These are phyloP conservation scores for Schoenoplectus tabernaemontani DNA, from an alignment of 202 grass and related monocot genomes.

Conservation along the genomic window DNA sequence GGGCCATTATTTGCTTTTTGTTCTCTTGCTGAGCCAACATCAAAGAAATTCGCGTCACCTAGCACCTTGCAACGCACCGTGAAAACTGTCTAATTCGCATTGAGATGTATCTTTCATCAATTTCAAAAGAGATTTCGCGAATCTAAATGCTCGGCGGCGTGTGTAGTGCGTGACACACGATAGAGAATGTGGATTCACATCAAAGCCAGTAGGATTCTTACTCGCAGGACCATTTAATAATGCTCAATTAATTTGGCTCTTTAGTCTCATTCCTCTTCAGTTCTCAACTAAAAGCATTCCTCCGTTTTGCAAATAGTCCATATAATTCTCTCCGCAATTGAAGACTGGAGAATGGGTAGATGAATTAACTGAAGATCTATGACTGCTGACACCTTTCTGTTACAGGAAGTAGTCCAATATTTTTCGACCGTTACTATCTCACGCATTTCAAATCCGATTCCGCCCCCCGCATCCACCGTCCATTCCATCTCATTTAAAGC, in stretches of 20 bases:
- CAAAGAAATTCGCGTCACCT: too few species aligned
- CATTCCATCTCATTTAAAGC: slow-evolving; percentile 30
- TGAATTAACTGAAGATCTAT: neutral
- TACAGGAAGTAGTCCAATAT: slow-evolving; percentile 6
- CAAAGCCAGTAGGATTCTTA: neutral
- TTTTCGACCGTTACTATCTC: slow-evolving; percentile 44
- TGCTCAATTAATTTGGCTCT: neutral
- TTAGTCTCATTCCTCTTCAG: neutral
- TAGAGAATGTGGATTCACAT: too few species aligned
- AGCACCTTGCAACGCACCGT: too few species aligned
- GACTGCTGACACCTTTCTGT: neutral
- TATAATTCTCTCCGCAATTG: neutral
- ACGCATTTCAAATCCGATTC: slow-evolving; percentile 25
- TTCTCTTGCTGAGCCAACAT: neutral
- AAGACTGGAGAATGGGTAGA: neutral
- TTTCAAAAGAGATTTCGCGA: too few species aligned
- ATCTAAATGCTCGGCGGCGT: too few species aligned
- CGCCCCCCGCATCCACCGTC: slow-evolving; percentile 37
- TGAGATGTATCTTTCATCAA: too few species aligned
- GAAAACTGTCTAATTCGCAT: too few species aligned
- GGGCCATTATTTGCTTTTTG: too few species aligned
- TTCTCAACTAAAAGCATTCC: neutral
- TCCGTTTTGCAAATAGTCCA: neutral
- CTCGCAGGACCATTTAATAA: slow-evolving; percentile 1
- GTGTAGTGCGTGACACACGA: too few species aligned